Conservation (phyloP, 1,139 yeast genomes). For the Suhomyces kunorum region DNA sequence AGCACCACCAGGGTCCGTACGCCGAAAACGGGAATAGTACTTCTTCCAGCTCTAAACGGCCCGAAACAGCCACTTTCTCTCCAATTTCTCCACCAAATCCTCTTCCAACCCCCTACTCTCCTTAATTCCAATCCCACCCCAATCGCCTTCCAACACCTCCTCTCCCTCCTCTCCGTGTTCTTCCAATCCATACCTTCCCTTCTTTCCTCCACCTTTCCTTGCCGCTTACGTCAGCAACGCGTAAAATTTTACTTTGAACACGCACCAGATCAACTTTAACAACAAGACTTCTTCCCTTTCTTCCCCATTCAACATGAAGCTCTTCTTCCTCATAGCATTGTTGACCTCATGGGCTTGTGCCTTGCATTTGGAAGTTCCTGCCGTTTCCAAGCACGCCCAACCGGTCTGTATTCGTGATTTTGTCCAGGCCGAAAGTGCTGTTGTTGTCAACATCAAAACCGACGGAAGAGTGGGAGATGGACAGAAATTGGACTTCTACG, state of each 20-base stretch:
- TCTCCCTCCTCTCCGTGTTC: too few species aligned
- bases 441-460: conserved; percentile 75
- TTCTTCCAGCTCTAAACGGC: too few species aligned
- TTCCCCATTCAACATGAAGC: conserved; percentile 12
- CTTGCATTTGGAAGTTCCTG: conserved; percentile 44
- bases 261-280: conserved; percentile 8
- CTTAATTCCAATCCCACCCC: too few species aligned
- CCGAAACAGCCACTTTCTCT: too few species aligned
- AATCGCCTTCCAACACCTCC: too few species aligned
- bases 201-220: neutral
- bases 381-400: conserved; percentile 32
- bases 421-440: conserved; percentile 78
- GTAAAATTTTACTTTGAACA: conserved; percentile 10
- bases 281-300: neutral
- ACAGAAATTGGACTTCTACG: conserved; percentile 64
- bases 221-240: conserved; percentile 9
- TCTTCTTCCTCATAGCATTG: conserved; percentile 17
- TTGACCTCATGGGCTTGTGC: conserved; percentile 25
- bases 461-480: conserved; percentile 83
- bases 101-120: too few species aligned
- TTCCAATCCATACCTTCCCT: neutral
- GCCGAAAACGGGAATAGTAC: too few species aligned
- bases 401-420: conserved; percentile 85
- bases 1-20: too few species aligned
- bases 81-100: too few species aligned